Percentiles rank a stretch among this genome's conserved stretches.
Conservation (phyloP, 2,329 filamentous ascomycete species). For the Fusarium duplospermum region DNA sequence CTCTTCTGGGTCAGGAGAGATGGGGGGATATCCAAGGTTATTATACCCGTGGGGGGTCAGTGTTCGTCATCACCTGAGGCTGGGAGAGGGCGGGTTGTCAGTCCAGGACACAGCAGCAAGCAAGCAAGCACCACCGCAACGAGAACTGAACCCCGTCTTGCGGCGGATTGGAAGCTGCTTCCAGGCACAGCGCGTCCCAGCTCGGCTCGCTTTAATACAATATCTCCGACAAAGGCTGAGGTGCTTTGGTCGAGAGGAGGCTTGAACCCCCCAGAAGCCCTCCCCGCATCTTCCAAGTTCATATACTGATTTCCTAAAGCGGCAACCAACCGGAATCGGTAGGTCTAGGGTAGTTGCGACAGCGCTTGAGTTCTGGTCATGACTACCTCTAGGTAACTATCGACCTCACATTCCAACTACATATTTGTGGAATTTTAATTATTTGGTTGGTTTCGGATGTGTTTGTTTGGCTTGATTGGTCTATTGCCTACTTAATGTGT, state of each 20-base stretch:
- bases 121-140: background rate
- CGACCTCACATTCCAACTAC: background rate
- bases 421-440: background rate
- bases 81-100: constrained; percentile 3
- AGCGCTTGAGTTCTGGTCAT: background rate
- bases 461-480: background rate
- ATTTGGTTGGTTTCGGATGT: background rate
- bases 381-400: background rate
- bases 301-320: constrained; percentile 13
- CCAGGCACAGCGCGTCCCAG: background rate
- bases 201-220: background rate
- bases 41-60: constrained; percentile 16
- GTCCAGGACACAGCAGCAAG: constrained; percentile 10
- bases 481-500: background rate
- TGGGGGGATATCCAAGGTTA: background rate
- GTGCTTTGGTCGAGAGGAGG: background rate
- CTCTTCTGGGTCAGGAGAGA: background rate
- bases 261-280: background rate
- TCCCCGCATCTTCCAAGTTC: background rate
- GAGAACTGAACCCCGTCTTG: constrained; percentile 1
- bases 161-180: background rate
- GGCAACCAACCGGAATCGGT: background rate
- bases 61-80: constrained; percentile 9
- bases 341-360: constrained; percentile 23
- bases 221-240: background rate